Conservation (phyloP, 1,284 basidiomycete species). For the Athelia sp. region DNA sequence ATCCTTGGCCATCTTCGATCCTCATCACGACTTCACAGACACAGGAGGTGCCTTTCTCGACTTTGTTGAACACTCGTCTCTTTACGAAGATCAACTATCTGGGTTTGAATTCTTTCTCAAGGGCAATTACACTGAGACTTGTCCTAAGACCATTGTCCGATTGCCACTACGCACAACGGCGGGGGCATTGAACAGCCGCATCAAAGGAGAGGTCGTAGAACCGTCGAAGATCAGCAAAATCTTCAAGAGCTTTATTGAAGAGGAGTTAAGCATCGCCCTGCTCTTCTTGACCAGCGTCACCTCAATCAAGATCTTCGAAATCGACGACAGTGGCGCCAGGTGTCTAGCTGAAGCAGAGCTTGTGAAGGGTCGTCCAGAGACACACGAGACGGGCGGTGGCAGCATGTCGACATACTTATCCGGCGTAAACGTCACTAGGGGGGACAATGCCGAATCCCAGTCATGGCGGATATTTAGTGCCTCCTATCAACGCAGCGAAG, state of each 20-base stretch:
- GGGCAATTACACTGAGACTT: conserved; percentile 9
- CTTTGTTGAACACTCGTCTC: conserved; percentile 15
- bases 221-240: conserved; percentile 29
- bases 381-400: conserved; percentile 22
- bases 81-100: conserved; percentile 25
- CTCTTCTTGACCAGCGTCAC: conserved; percentile 41
- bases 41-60: conserved; percentile 27
- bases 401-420: neutral
- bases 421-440: neutral
- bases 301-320: conserved; percentile 32
- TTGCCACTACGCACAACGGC: conserved; percentile 34
- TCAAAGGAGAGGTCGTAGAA: conserved; percentile 28
- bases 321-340: conserved; percentile 20
- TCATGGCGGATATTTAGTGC: conserved; percentile 24
- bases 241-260: conserved; percentile 32
- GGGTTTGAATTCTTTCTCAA: conserved; percentile 32
- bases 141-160: conserved; percentile 37
- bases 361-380: conserved; percentile 28
- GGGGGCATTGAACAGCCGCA: conserved; percentile 18
- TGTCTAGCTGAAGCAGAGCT: conserved; percentile 11
- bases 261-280: conserved; percentile 38
- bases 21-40: conserved; percentile 26
- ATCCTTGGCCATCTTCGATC: conserved; percentile 39
- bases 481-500: conserved; percentile 17
- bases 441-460: neutral